A percentile compares a stretch with the other conserved stretches of the same genome.
Evolutionary conservation across 306 rosid species (phyloP).

Genomic region (Cucurbita pepo): DNA sequence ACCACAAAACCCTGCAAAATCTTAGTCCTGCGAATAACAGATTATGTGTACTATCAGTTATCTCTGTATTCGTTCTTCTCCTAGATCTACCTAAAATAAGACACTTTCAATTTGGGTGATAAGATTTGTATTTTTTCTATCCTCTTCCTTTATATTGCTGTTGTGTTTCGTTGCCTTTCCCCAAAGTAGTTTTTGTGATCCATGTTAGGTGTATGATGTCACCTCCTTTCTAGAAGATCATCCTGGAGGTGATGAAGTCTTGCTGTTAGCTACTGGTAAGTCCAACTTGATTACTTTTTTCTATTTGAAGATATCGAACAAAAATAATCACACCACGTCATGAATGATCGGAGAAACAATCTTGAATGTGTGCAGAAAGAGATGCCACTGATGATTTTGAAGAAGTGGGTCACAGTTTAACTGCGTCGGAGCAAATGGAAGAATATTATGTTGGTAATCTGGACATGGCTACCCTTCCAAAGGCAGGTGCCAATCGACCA

Average conservation of each 20-base stretch:
- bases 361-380: constrained; percentile 32
- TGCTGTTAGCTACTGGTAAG: constrained; percentile 57
- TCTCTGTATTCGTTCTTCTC: not conserved
- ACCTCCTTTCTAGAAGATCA: constrained; percentile 81
- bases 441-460: constrained; percentile 45
- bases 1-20: too few species aligned
- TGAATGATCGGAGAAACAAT: not conserved
- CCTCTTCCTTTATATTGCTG: not conserved
- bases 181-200: not conserved
- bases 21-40: too few species aligned
- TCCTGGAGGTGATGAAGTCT: constrained; percentile 93
- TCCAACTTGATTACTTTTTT: not conserved
- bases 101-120: not conserved
- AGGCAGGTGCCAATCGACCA: constrained; percentile 8
- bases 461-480: constrained; percentile 38
- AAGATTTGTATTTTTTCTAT: not conserved
- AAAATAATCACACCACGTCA: not conserved
- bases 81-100: not conserved
- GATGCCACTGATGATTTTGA: constrained; percentile 87
- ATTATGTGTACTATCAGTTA: not conserved
- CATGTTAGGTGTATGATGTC: constrained; percentile 64
- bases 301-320: not conserved
- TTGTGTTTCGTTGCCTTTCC: not conserved
- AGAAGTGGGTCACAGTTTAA: constrained; percentile 64
- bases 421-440: constrained; percentile 44